Base-by-base conservation (phyloP, 2,329 filamentous ascomycete genomes). In the Xylariaceae sp. region DNA sequence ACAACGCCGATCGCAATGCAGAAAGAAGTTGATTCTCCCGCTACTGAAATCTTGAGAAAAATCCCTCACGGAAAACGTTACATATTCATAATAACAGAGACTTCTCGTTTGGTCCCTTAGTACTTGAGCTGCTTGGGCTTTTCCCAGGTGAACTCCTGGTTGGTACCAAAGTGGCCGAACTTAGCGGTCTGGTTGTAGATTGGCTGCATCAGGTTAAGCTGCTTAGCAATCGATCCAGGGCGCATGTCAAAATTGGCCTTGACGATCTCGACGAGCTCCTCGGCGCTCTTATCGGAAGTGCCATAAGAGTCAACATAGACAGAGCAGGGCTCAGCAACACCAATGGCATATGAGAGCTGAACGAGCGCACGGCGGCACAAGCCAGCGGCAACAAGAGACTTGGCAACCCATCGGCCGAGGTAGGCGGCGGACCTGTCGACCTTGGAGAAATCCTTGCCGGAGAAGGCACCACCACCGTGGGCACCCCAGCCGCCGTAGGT, bases 391-490 rank as follows among this genome's bases (percentile, higher is more conserved):
- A 98, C 88, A 53, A 98, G 81, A 32, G 93, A 98, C 82, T 98
- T 98, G 74, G 93, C 93, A 69, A 98, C 90, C 93, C 93, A 98
- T 68, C 93, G 89, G 57, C 81, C 90, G 58, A 97, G 83, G 76
- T 98, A 98, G 64, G 93, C 93, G 55, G 93, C 93, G 40, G 93
- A 97, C 61, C 93, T 88, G 68, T 98, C 93, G 72, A 98, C 93
- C 83, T 98, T 98, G 81, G 89, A 96, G 83, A 96, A 98, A 72
- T 98, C 93, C 85, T 98, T 98, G 64, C 93, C 93, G 62, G 93
- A 97, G 87, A 98, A 98, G 70, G 93, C 93, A 85, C 93, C 93
- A 79, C 93, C 93, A 79, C 93, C 93, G 80, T 98, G 93, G 60
- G 93, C 93, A 76, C 93, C 93, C 93, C 93, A 97, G 63, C 93